phyloP scores from a whole-genome alignment of 345 rosid species.

The Brassica cretica region DNA sequence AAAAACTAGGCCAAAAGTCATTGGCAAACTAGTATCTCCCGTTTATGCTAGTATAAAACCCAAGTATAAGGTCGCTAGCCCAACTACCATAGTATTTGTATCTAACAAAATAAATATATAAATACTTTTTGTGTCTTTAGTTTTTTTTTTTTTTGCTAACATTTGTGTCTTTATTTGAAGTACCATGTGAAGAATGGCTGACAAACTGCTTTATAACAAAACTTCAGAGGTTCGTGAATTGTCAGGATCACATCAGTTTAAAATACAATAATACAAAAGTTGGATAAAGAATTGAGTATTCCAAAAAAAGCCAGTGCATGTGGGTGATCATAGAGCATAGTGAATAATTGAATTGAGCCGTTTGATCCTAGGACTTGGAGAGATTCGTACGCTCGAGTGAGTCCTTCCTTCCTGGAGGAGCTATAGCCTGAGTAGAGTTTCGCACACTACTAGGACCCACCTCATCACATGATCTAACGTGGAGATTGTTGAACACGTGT shows the following conservation, averaged over 20 bases:
- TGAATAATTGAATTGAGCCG: conserved; percentile 36
- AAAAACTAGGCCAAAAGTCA: background rate
- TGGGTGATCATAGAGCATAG: conserved; percentile 32
- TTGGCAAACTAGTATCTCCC: background rate
- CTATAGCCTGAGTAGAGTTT: conserved; percentile 12
- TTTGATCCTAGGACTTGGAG: conserved; percentile 30
- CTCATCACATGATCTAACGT: conserved; percentile 43
- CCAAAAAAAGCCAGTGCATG: conserved; percentile 31
- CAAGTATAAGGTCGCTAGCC: conserved; percentile 21
- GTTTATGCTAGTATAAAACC: conserved; percentile 1
- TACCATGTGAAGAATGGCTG: conserved; percentile 37
- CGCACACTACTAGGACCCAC: conserved; percentile 41
- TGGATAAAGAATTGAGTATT: conserved; percentile 31
- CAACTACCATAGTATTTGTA: background rate
- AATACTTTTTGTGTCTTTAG: conserved; percentile 27
- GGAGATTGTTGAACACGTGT: conserved; percentile 38
- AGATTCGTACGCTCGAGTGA: conserved; percentile 33
- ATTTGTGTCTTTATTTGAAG: conserved; percentile 3
- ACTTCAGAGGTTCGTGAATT: conserved; percentile 35
- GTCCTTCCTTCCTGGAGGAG: conserved; percentile 9
- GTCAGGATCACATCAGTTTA: conserved; percentile 36
- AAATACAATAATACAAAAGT: conserved; percentile 10
- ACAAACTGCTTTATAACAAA: conserved; percentile 37
- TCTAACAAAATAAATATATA: background rate
- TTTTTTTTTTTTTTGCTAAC: background rate